Conservation (phyloP, 208 protist genomes). For the Herpetomonas muscarum region DNA sequence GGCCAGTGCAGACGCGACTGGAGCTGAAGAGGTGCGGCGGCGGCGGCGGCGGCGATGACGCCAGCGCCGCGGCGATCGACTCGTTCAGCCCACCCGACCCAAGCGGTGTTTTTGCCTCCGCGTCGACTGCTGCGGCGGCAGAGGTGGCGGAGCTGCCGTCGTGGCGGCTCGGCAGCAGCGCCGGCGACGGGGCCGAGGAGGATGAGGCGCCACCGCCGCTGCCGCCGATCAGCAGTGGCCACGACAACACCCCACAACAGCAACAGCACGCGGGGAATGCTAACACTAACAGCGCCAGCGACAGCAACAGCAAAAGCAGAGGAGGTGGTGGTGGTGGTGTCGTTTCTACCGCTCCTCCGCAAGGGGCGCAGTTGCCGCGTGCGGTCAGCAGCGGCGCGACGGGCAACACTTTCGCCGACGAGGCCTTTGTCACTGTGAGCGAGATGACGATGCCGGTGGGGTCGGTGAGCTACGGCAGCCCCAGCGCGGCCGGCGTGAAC, state of each 20-base stretch:
- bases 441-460: neutral
- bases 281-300: neutral
- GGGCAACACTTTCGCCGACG: neutral
- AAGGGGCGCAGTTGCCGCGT: neutral
- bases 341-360: neutral
- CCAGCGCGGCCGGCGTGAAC: neutral
- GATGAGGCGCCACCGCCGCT: neutral
- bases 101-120: neutral
- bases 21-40: too few relatives aligned
- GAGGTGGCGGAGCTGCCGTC: neutral
- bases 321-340: neutral
- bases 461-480: neutral
- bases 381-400: neutral
- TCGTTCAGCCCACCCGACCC: neutral
- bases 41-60: too few relatives aligned
- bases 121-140: neutral
- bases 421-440: neutral
- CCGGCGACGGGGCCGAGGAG: neutral
- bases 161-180: neutral
- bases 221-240: too few relatives aligned
- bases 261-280: too few relatives aligned
- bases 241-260: neutral
- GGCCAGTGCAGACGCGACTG: too few relatives aligned
- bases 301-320: conserved; percentile 5
- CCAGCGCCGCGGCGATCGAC: too few relatives aligned